These are phyloP conservation scores for Rhodotorula sp. DNA, from an alignment of 1,284 basidiomycete genomes.

Conservation along the genomic window DNA sequence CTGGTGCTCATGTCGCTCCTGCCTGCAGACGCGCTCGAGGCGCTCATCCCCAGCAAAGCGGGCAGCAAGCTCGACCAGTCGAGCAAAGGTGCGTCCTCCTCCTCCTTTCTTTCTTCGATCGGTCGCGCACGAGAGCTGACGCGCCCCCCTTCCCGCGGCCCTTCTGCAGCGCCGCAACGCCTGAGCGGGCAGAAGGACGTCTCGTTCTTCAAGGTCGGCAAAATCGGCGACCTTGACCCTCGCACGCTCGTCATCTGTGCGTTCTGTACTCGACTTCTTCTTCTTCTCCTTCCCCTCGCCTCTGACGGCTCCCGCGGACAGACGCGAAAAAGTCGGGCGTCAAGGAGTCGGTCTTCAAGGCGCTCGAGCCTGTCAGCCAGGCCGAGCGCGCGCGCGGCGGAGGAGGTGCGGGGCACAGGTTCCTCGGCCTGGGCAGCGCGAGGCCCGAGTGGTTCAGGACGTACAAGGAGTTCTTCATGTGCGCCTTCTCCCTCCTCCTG, in stretches of 20 bases:
- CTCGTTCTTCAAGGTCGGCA: constrained; percentile 90
- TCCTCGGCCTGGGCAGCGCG: constrained; percentile 65
- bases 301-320: background rate
- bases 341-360: constrained; percentile 85
- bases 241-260: constrained; percentile 74
- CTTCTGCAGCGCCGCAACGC: constrained; percentile 68
- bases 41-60: constrained; percentile 74
- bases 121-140: background rate
- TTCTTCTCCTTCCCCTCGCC: too few species aligned
- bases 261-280: background rate
- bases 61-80: constrained; percentile 62
- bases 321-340: constrained; percentile 96
- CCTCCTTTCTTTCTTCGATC: background rate
- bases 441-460: constrained; percentile 88
- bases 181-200: constrained; percentile 87
- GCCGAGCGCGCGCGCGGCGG: constrained; percentile 67
- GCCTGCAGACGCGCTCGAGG: constrained; percentile 89
- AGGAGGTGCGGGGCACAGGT: constrained; percentile 61
- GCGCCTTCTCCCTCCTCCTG: background rate
- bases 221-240: constrained; percentile 57
- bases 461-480: constrained; percentile 81
- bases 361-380: constrained; percentile 88
- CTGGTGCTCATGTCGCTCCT: constrained; percentile 32
- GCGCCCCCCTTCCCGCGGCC: too few species aligned
- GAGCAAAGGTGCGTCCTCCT: constrained; percentile 28